Percentiles rank a stretch among this genome's conserved stretches.
Evolutionary conservation across 331 rosid species (phyloP).

Genomic region (Pyracantha coccinea): DNA sequence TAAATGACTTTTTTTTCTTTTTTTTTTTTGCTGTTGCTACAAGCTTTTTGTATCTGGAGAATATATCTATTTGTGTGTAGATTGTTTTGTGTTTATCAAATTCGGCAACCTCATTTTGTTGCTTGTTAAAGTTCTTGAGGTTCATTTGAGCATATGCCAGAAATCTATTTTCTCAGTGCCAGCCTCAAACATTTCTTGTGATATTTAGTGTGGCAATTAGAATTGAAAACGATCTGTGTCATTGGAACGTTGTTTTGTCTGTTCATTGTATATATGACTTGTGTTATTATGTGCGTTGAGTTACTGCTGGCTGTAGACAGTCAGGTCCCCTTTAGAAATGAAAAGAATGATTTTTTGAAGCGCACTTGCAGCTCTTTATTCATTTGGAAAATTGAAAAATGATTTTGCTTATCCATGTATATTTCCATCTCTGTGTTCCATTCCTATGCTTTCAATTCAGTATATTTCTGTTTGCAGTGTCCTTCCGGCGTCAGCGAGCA

Average conservation of each 20-base stretch:
- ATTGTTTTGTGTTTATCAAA: background rate
- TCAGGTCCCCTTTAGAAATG: background rate
- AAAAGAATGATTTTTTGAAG: background rate
- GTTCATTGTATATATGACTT: background rate
- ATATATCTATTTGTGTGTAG: background rate
- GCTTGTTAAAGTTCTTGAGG: background rate
- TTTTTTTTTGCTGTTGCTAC: background rate
- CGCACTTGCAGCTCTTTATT: background rate
- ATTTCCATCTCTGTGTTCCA: background rate
- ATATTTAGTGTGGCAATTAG: background rate
- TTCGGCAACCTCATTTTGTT: background rate
- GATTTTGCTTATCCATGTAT: background rate
- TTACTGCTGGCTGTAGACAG: background rate
- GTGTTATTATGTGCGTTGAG: background rate
- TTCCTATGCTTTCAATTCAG: background rate
- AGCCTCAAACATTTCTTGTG: background rate
- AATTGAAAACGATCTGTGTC: background rate
- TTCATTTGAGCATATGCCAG: background rate
- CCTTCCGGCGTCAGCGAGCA: background rate
- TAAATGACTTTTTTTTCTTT: too few relatives aligned
- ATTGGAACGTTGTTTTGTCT: background rate
- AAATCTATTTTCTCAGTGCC: background rate
- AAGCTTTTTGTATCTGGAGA: background rate
- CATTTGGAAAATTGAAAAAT: background rate
- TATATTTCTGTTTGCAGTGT: background rate